A percentile compares a stretch with the other conserved stretches of the same genome.
Evolutionary conservation across 305 asterid genomes (phyloP).

Genomic region (Caryopteris hybrid): DNA sequence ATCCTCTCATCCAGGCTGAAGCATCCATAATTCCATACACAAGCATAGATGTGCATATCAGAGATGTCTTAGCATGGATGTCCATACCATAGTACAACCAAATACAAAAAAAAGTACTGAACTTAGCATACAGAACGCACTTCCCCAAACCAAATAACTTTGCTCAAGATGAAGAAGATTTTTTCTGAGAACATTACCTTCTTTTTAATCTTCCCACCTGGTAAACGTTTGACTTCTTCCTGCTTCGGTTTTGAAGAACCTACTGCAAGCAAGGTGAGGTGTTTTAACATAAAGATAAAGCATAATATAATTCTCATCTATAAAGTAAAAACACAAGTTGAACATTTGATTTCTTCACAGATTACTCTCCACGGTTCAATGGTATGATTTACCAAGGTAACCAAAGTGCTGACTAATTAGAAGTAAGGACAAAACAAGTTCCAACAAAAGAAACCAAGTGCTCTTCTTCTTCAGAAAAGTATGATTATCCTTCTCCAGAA

Average conservation of each 20-base stretch:
- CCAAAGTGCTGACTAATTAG: neutral
- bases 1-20: neutral
- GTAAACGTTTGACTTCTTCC: conserved; percentile 93
- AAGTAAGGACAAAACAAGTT: neutral
- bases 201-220: conserved; percentile 97
- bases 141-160: conserved; percentile 5
- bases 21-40: neutral
- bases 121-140: neutral
- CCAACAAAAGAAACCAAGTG: neutral
- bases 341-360: neutral
- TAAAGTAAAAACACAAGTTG: neutral
- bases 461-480: neutral
- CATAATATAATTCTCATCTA: neutral
- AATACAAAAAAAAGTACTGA: neutral
- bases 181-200: conserved; percentile 43
- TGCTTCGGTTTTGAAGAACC: conserved; percentile 84
- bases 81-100: neutral
- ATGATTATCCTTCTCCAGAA: neutral
- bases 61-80: neutral
- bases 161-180: conserved; percentile 1
- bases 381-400: neutral
- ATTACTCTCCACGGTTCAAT: neutral
- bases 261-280: conserved; percentile 30
- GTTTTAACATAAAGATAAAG: neutral
- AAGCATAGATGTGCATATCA: neutral